Conservation (phyloP, 169 alveolate species). For the Plasmodium yoelii region DNA sequence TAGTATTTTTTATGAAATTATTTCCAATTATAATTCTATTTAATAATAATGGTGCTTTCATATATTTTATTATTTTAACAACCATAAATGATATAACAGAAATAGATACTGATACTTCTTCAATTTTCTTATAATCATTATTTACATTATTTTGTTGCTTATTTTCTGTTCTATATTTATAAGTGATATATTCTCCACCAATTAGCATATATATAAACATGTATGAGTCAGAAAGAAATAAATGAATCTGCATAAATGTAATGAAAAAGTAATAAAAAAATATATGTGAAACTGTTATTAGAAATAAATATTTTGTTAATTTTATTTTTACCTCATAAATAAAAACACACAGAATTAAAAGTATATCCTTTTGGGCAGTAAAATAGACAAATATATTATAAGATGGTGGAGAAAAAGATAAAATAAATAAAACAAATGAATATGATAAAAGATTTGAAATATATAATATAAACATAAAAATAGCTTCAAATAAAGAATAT, state of each 20-base stretch:
- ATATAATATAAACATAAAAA: conserved; percentile 32
- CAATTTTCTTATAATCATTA: neutral
- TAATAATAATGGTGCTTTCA: conserved; percentile 45
- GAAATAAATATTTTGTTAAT: no score
- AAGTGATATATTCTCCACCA: conserved; percentile 45
- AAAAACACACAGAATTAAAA: conserved; percentile 23
- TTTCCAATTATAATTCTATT: conserved; percentile 51
- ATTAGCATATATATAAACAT: conserved; percentile 63
- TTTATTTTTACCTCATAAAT: conserved; percentile 8
- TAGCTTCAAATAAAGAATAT: conserved; percentile 37
- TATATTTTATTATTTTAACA: conserved; percentile 39
- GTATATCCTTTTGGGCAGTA: conserved; percentile 22
- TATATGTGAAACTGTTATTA: neutral
- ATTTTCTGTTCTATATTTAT: conserved; percentile 7
- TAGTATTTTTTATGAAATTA: conserved; percentile 44
- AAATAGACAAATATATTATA: conserved; percentile 23
- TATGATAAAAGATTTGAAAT: conserved; percentile 20
- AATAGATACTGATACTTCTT: conserved; percentile 19
- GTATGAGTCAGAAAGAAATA: conserved; percentile 39
- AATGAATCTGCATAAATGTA: conserved; percentile 6
- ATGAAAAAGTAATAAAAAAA: no score
- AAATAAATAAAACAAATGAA: conserved; percentile 15
- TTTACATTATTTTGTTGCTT: neutral
- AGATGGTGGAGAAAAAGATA: conserved; percentile 30
- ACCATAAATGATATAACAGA: conserved; percentile 46